Evolutionary conservation across 1,139 yeast species (phyloP), one percentile per base, ranked within the genome.

Genomic region (Pichia sp.): DNA sequence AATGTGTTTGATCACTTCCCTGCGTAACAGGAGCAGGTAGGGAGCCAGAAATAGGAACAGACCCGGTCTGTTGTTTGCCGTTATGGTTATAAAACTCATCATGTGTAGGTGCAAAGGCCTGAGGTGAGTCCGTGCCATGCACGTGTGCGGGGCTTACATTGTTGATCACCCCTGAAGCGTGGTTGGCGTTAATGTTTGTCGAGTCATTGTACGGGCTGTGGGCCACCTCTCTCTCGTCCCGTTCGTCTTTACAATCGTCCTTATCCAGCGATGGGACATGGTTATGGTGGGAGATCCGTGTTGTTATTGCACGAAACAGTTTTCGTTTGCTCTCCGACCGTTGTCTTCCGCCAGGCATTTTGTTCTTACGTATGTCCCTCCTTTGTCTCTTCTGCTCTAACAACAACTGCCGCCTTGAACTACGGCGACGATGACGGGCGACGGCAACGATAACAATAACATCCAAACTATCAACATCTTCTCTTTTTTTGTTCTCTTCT

Each of bases 321-420:
- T 71, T 75, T 50, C 75, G 59, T 54, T 71, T 67, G 5, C 65
- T 69, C 16, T 72, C 75, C 31, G 62, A 66, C 31, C 62, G 61
- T 44, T 62, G 59, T 34, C 61, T 56, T 15, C 57, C 61, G 11
- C 34, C 44, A 2, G 51, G 8, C 54, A 51, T 51, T 1, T 11
- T 42, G 2, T 46, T 19, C 13, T 5, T 30, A 16, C 13, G 30
- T 2, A 10, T 34, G 13, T 34, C 10, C 13, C 30, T 31, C 8
- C 16, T 46, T n/a, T 11, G 29, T 15, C 16, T 23, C 32, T 11
- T 44, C n/a, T 31, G 13, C 8, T 11, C 42, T 19, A 8, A 31
- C 15, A 38, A 23, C 1, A 23, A 6, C 40, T n/a, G n/a, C 40
- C 40, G 11, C 11, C 40, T 11, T n/a, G n/a, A 34, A 11, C 40